Conservation (phyloP, 495 filamentous ascomycete species). For the Pseudomonodictys pantanalensis region DNA sequence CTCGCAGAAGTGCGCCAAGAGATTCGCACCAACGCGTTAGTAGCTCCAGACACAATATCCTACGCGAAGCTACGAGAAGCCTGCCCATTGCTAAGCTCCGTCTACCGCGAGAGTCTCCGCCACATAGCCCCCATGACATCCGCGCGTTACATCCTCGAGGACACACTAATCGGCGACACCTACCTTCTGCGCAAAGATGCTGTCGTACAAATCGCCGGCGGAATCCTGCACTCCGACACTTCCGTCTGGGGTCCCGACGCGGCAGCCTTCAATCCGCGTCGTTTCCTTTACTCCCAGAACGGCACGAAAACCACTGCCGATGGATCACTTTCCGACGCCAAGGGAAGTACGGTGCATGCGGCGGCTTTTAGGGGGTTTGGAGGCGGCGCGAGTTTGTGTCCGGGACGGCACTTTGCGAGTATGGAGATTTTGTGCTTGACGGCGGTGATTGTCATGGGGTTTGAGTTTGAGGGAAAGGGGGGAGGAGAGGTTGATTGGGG, state of each 20-base stretch:
- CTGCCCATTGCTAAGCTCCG: slow-evolving; percentile 30
- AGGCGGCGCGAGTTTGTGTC: slow-evolving; percentile 46
- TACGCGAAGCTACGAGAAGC: slow-evolving; percentile 2
- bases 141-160: slow-evolving; percentile 15
- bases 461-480: slow-evolving; percentile 32
- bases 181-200: slow-evolving; percentile 22
- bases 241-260: slow-evolving; percentile 29
- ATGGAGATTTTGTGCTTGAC: slow-evolving; percentile 44
- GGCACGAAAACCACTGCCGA: slow-evolving; percentile 8
- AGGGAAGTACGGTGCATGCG: slow-evolving; percentile 14
- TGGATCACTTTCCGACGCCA: slow-evolving; percentile 1
- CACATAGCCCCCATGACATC: slow-evolving; percentile 13
- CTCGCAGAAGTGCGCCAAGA: slow-evolving; percentile 24
- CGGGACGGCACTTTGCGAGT: slow-evolving; percentile 50
- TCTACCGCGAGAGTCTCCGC: slow-evolving; percentile 26
- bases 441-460: slow-evolving; percentile 44
- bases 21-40: slow-evolving; percentile 7
- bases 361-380: slow-evolving; percentile 46
- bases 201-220: slow-evolving; percentile 28
- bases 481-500: slow-evolving; percentile 29
- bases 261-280: slow-evolving; percentile 22
- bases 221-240: slow-evolving; percentile 15
- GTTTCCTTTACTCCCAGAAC: slow-evolving; percentile 5
- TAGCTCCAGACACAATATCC: slow-evolving; percentile 3
- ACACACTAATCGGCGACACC: slow-evolving; percentile 27